A percentile compares a stretch with the other conserved stretches of the same genome.
Evolutionary conservation across 768 basidiomycete species (phyloP).

Genomic region (Crepidotus variabilis): DNA sequence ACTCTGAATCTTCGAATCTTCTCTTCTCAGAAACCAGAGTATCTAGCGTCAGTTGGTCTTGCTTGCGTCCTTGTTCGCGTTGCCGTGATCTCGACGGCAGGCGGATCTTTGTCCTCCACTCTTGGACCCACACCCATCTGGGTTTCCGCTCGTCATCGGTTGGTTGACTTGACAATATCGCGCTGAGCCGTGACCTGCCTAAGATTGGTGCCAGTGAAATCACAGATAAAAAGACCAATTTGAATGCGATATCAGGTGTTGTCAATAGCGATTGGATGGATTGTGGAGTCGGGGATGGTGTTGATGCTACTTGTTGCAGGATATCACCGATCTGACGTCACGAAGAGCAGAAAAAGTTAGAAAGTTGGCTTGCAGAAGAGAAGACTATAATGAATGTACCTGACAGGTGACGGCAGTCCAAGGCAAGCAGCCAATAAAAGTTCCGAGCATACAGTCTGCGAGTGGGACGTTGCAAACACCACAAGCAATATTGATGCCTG

Average conservation of each 20-base stretch:
- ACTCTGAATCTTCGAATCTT: conserved; percentile 29
- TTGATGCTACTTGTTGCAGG: conserved; percentile 76
- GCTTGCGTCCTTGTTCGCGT: conserved; percentile 41
- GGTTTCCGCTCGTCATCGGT: conserved; percentile 23
- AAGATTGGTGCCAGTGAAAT: conserved; percentile 87
- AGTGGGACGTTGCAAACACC: conserved; percentile 84
- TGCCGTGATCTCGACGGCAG: conserved; percentile 47
- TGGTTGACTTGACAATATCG: conserved; percentile 39
- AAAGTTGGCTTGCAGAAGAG: conserved; percentile 13
- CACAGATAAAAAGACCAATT: conserved; percentile 78
- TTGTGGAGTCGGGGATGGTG: conserved; percentile 65
- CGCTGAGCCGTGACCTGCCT: conserved; percentile 63
- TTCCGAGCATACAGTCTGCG: conserved; percentile 71
- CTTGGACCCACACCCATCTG: conserved; percentile 63
- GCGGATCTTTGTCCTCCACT: conserved; percentile 62
- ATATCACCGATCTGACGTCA: conserved; percentile 76
- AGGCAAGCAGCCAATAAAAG: conserved; percentile 80
- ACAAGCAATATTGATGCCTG: conserved; percentile 94
- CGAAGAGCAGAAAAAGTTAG: conserved; percentile 9
- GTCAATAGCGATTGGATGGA: conserved; percentile 83
- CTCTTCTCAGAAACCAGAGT: conserved; percentile 57
- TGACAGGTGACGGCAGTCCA: conserved; percentile 94
- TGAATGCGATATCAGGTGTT: conserved; percentile 78
- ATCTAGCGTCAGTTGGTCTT: conserved; percentile 43
- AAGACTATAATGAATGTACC: conserved; percentile 35